Conservation (phyloP, 352 stramenopile genomes). For the Globisporangium nodosum region DNA sequence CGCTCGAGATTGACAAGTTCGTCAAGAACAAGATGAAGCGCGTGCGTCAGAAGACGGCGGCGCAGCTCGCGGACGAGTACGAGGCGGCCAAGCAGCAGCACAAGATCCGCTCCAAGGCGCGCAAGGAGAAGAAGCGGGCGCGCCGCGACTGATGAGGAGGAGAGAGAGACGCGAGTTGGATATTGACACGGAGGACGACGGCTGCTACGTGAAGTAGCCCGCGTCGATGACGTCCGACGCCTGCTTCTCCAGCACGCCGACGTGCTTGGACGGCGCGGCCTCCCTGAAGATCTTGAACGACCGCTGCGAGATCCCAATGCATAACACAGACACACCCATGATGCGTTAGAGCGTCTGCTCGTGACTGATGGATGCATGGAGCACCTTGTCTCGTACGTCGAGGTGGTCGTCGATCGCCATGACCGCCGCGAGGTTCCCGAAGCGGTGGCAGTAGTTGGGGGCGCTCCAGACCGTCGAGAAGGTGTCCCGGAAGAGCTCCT, state of each 20-base stretch:
- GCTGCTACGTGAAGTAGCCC: constrained; percentile 81
- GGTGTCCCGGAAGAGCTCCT: constrained; percentile 69
- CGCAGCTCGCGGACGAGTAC: constrained; percentile 58
- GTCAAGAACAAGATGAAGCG: constrained; percentile 76
- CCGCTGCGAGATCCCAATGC: constrained; percentile 22
- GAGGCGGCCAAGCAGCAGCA: constrained; percentile 78
- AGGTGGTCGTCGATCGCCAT: constrained; percentile 66
- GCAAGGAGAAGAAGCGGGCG: constrained; percentile 75
- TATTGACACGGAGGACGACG: constrained; percentile 4
- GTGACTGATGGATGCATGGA: too few relatives aligned
- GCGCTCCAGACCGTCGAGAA: constrained; percentile 84
- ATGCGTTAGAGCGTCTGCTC: background rate
- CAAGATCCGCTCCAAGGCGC: constrained; percentile 63
- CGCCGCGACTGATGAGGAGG: constrained; percentile 25
- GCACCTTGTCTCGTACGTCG: constrained; percentile 19
- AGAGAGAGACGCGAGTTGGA: background rate
- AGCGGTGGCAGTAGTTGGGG: constrained; percentile 87
- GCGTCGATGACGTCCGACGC: constrained; percentile 78
- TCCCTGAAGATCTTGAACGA: constrained; percentile 87
- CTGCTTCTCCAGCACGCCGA: constrained; percentile 68
- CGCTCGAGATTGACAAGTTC: constrained; percentile 82
- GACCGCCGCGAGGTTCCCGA: constrained; percentile 67
- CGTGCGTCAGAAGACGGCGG: constrained; percentile 49
- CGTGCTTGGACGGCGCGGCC: constrained; percentile 59
- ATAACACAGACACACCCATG: background rate